Conservation (phyloP, 2,329 filamentous ascomycete species). For the Gremmenia infestans region DNA sequence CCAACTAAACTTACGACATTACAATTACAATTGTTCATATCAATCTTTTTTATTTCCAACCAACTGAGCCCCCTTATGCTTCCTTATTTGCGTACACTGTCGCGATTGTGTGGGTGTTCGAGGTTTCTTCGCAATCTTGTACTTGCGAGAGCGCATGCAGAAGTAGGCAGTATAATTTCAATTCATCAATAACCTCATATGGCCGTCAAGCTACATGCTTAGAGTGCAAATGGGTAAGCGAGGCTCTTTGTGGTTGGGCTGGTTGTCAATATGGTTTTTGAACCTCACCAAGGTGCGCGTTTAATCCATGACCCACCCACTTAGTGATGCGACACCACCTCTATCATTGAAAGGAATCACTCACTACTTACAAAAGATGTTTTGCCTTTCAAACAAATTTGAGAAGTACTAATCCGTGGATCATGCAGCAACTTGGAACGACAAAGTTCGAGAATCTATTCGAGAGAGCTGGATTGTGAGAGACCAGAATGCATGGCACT, state of each 20-base stretch:
- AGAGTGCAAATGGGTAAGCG: slow-evolving; percentile 2
- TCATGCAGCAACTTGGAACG: not conserved
- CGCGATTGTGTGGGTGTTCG: not conserved
- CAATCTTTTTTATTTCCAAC: not conserved
- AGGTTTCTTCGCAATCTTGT: not conserved
- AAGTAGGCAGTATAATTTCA: not conserved
- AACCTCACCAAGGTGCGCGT: not conserved
- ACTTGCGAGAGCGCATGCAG: not conserved
- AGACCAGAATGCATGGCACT: not conserved
- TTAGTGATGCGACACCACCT: no score
- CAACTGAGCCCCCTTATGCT: not conserved
- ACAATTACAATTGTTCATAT: not conserved
- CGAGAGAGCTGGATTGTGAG: not conserved
- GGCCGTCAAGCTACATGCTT: not conserved
- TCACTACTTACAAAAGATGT: no score
- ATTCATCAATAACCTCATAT: slow-evolving; percentile 2
- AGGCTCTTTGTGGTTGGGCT: not conserved
- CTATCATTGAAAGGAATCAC: no score
- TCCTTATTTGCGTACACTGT: not conserved
- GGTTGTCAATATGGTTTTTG: not conserved
- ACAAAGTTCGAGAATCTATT: not conserved
- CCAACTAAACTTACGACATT: slow-evolving; percentile 1
- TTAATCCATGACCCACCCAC: not conserved
- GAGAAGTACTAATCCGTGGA: no score
- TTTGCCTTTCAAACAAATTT: no score